Base-by-base conservation (phyloP, 1,139 yeast species). In the Saccharomycopsis hybrid region DNA sequence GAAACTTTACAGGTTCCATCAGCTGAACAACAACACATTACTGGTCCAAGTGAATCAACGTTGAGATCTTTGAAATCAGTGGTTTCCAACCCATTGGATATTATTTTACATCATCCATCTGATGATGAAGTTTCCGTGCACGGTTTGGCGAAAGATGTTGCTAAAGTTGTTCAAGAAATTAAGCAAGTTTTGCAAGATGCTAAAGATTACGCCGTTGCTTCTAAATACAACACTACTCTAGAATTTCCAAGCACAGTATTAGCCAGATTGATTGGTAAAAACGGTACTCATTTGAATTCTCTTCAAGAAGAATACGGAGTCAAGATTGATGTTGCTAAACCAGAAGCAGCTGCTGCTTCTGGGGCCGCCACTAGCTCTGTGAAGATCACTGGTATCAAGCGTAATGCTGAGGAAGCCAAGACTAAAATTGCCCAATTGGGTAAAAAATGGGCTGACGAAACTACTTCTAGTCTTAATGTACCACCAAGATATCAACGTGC, bases 231-330 rank as follows among this genome's bases (percentile, higher is more conserved):
- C 48, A 66, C 80, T 27, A 69, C 75, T 41, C 67, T 79, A 57
- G 72, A 71, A 43, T 82, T 88, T 61, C 95, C 97, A 54, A 67
- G 79, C 2, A 70, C 74, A 51, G 77, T 80, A 46, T 72, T 90
- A 54, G 77, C 94, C 41, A 82, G 95, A 66, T 74, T 94, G 51
- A 88, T 94, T 65, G 99, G 98, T 58, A 85, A 84, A 65, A 86
- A 80, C 55, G 98, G 98, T 52, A 70, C 86, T 42, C 79, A 82
- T 62, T 69, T 92, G 63, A 77, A 78, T 59, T 70, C 78, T 49
- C 67, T 88, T 57, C 77, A 84, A 58, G 88, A 85, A n/a, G 85
- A 86, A 62, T 88, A 74, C 60, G 90, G 83, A 45, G 89, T 87
- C 56, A 77, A 76, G 59, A 76, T 94, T 56, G 96, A 89, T 60